Evolutionary conservation across 306 rosid genomes (phyloP).

Genomic region (Sesbania bispinosa): DNA sequence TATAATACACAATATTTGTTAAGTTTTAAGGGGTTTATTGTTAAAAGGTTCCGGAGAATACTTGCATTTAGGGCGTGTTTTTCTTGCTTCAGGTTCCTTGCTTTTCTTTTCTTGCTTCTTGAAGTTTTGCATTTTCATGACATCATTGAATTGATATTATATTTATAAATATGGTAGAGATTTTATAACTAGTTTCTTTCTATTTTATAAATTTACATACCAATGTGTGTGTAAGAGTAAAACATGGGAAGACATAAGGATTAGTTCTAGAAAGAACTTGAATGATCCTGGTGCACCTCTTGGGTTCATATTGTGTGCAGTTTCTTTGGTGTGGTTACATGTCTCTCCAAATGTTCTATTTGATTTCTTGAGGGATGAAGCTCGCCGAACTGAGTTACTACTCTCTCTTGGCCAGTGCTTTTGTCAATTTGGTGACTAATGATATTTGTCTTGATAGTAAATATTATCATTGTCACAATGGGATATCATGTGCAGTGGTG

Average conservation of each 20-base stretch:
- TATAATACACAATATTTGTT: too few relatives aligned
- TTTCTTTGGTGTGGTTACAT: slow-evolving; percentile 91
- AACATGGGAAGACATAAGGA: slow-evolving; percentile 86
- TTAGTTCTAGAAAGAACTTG: slow-evolving; percentile 85
- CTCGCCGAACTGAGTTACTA: slow-evolving; percentile 64
- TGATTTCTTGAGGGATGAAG: slow-evolving; percentile 79
- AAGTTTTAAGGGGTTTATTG: too few relatives aligned
- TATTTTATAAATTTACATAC: too few relatives aligned
- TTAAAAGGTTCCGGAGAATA: too few relatives aligned
- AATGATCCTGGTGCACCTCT: slow-evolving; percentile 91
- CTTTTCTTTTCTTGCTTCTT: too few relatives aligned
- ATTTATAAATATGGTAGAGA: too few relatives aligned
- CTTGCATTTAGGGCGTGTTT: too few relatives aligned
- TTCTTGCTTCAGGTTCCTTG: too few relatives aligned
- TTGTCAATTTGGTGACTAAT: background rate
- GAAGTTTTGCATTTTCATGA: too few relatives aligned
- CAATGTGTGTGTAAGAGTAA: too few relatives aligned
- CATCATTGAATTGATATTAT: too few relatives aligned
- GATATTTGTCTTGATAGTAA: slow-evolving; percentile 16
- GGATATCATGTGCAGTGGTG: slow-evolving; percentile 84
- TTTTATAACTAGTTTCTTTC: too few relatives aligned
- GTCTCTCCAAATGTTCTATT: slow-evolving; percentile 57
- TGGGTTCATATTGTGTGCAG: slow-evolving; percentile 87
- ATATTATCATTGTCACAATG: slow-evolving; percentile 48
- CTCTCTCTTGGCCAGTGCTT: background rate